Evolutionary conservation across 805 yeast species (phyloP).

Genomic region (Saccharomyces jurei): DNA sequence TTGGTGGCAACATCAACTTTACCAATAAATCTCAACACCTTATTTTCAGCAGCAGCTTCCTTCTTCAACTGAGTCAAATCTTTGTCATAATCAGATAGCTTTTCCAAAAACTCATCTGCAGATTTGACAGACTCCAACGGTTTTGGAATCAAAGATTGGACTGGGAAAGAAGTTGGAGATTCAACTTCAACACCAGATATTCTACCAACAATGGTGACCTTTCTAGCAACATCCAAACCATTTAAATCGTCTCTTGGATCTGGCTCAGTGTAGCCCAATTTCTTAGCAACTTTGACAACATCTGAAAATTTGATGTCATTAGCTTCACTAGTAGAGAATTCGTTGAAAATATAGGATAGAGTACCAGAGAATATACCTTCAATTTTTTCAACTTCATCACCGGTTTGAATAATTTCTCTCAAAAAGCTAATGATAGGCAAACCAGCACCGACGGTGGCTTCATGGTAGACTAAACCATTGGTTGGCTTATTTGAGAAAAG

Average conservation of each 20-base stretch:
- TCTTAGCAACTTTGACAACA: slow-evolving; percentile 79
- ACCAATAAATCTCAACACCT: slow-evolving; percentile 92
- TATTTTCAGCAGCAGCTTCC: slow-evolving; percentile 72
- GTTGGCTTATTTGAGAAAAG: slow-evolving; percentile 54
- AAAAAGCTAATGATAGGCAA: slow-evolving; percentile 86
- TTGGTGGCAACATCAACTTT: slow-evolving; percentile 69
- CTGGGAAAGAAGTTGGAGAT: slow-evolving; percentile 88
- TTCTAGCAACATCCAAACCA: slow-evolving; percentile 97
- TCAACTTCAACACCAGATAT: slow-evolving; percentile 78
- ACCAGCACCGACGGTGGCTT: slow-evolving; percentile 98
- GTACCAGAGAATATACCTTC: slow-evolving; percentile 98
- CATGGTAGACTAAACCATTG: slow-evolving; percentile 80
- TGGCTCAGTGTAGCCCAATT: slow-evolving; percentile 94
- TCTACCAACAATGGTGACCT: slow-evolving; percentile 92
- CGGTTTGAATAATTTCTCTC: slow-evolving; percentile 82
- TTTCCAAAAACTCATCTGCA: slow-evolving; percentile 70
- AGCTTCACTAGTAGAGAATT: slow-evolving; percentile 65
- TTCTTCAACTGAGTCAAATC: slow-evolving; percentile 71
- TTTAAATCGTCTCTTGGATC: slow-evolving; percentile 98
- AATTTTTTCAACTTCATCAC: slow-evolving; percentile 82
- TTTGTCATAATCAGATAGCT: slow-evolving; percentile 74
- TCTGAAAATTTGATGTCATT: slow-evolving; percentile 74
- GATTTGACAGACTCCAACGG: slow-evolving; percentile 66
- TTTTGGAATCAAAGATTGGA: slow-evolving; percentile 85
- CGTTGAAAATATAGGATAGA: slow-evolving; percentile 88